A percentile compares a stretch with the other conserved stretches of the same genome.
phyloP scores from a whole-genome alignment of 371 early-diverging fungal species.

The Mortierella sp. region DNA sequence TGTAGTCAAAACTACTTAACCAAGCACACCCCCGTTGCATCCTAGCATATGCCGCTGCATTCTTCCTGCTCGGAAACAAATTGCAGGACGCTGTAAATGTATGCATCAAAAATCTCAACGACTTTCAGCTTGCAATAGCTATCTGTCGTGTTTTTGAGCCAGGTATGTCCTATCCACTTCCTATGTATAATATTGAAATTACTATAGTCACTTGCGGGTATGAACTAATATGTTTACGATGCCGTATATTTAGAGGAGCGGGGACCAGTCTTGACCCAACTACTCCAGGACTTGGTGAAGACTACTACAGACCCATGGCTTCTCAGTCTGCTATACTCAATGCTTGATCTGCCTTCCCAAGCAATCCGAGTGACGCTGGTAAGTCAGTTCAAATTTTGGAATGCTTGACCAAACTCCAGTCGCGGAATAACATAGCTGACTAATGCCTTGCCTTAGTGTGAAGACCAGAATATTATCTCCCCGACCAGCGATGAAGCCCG shows the following conservation, averaged over 20 bases:
- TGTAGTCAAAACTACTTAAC: not conserved
- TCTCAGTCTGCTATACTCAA: conserved; percentile 72
- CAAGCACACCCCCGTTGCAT: conserved; percentile 1
- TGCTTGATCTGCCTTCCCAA: conserved; percentile 73
- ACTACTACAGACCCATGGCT: conserved; percentile 82
- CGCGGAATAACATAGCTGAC: not conserved
- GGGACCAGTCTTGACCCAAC: conserved; percentile 60
- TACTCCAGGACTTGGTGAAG: conserved; percentile 59
- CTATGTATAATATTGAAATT: not conserved
- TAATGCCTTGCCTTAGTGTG: conserved; percentile 16
- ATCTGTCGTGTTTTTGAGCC: conserved; percentile 89
- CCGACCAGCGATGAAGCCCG: not conserved
- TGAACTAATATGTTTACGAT: too few species aligned
- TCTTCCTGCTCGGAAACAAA: conserved; percentile 92
- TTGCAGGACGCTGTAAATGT: conserved; percentile 92
- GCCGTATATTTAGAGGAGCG: conserved; percentile 42
- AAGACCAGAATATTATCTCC: not conserved
- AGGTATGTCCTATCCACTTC: conserved; percentile 60
- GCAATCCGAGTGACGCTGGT: conserved; percentile 78
- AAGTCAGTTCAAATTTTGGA: conserved; percentile 5
- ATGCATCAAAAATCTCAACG: conserved; percentile 90
- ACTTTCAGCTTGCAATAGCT: conserved; percentile 91
- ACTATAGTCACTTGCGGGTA: too few species aligned
- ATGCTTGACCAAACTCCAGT: not conserved
- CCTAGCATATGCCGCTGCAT: conserved; percentile 92